Evolutionary conservation across 2,329 filamentous ascomycete genomes (phyloP), one percentile per base, ranked within the genome.

Genomic region (Myriosclerotinia duriaeana): DNA sequence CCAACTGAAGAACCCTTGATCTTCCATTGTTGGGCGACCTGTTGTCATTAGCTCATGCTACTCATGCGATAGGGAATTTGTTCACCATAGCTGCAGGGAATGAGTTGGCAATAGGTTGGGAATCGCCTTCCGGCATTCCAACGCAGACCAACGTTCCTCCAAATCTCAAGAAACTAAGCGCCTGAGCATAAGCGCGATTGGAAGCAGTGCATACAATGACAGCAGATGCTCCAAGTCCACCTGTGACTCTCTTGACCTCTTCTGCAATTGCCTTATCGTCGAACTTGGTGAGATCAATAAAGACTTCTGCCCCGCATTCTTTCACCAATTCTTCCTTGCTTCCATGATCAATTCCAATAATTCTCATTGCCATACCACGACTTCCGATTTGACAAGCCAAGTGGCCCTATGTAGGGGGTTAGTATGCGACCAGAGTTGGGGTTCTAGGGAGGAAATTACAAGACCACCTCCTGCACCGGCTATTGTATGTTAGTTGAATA

Each of bases 311-410:
- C 11, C 88, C 88, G n/a, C 81, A 86, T 0, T 83, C 80, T 58
- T 82, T 81, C 12, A 85, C 82, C 2, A 89, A 74, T 15, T 83
- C 72, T 71, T 85, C 83, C 75, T 90, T 90, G 72, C 80, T 83
- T 55, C 83, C 84, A 70, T 85, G 81, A 74, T 90, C 88, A 73
- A 90, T 83, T 36, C 86, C 88, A 66, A 89, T 86, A 46, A 89
- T 85, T 54, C 87, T 82, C 69, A 86, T 79, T 14, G 84, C 86
- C 80, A 89, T 87, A 3, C 83, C 87, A n/a, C 78, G 76, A 44
- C 80, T 78, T 9, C 84, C 85, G 64, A 89, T 83, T 71, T 89
- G 86, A n/a, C 82, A 80, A 2, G 84, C 86, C 12, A 89, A 76
- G 78, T 89, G 86, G 44, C 88, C 87, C 73, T 75, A 53, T 9